phyloP scores from a whole-genome alignment of 768 basidiomycete genomes.

The Leccinum variicolor region DNA sequence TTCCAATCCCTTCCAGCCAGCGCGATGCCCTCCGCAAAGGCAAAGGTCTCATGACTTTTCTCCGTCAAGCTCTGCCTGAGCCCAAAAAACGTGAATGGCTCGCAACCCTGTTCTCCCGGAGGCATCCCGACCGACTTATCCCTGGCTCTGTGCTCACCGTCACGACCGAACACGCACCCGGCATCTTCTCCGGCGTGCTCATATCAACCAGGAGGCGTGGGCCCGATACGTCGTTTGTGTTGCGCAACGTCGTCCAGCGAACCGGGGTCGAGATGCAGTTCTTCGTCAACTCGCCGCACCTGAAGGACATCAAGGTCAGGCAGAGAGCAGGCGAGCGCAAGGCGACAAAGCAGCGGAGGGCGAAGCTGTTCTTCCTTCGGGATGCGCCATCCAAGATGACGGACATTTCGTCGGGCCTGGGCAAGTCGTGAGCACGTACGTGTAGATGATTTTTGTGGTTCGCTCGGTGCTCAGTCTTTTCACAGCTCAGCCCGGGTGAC shows the following conservation, averaged over 20 bases:
- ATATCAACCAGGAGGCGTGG: slow-evolving; percentile 81
- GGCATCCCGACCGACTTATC: slow-evolving; percentile 61
- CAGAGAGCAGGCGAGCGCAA: slow-evolving; percentile 48
- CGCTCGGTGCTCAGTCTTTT: slow-evolving; percentile 1
- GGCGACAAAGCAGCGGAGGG: slow-evolving; percentile 60
- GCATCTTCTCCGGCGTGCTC: slow-evolving; percentile 85
- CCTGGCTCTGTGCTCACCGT: slow-evolving; percentile 89
- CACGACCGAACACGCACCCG: slow-evolving; percentile 72
- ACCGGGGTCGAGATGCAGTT: slow-evolving; percentile 94
- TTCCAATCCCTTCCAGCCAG: slow-evolving; percentile 35
- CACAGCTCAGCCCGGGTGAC: slow-evolving; percentile 4
- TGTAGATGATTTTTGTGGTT: not conserved
- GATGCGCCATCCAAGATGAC: slow-evolving; percentile 86
- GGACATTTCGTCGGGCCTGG: slow-evolving; percentile 52
- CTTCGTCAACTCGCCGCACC: slow-evolving; percentile 78
- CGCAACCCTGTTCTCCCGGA: slow-evolving; percentile 64
- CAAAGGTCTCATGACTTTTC: slow-evolving; percentile 76
- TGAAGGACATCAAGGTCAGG: slow-evolving; percentile 84
- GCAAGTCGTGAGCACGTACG: slow-evolving; percentile 22
- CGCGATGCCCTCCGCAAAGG: slow-evolving; percentile 53
- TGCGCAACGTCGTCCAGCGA: slow-evolving; percentile 88
- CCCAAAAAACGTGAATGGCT: slow-evolving; percentile 71
- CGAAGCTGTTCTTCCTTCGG: slow-evolving; percentile 81
- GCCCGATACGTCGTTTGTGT: slow-evolving; percentile 79
- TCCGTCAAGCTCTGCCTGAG: slow-evolving; percentile 60